Conservation (phyloP, 108 stramenopile genomes). For the Nitzschia sp. region DNA sequence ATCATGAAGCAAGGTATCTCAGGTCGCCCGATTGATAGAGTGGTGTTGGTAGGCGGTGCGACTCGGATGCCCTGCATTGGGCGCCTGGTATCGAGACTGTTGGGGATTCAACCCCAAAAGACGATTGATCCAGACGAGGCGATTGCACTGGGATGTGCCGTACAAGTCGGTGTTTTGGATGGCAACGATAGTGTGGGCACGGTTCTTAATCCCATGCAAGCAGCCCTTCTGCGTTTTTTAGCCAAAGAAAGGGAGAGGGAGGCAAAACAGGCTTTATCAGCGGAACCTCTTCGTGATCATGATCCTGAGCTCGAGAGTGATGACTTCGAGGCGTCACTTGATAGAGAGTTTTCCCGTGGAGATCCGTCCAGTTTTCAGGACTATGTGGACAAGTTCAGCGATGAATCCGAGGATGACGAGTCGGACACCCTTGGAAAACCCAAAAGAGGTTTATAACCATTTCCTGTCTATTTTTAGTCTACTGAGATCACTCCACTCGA, state of each 20-base stretch:
- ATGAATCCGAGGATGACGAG: background rate
- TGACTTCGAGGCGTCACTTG: too few relatives aligned
- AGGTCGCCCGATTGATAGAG: slow-evolving; percentile 76
- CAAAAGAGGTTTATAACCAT: background rate
- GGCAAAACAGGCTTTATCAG: background rate
- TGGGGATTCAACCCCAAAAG: slow-evolving; percentile 69
- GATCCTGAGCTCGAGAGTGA: too few relatives aligned
- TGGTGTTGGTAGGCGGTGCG: slow-evolving; percentile 87
- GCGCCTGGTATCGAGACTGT: slow-evolving; percentile 64
- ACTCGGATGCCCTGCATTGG: slow-evolving; percentile 86
- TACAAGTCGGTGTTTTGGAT: slow-evolving; percentile 86
- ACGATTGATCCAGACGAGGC: slow-evolving; percentile 89
- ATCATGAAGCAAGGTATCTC: slow-evolving; percentile 58
- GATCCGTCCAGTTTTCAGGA: background rate
- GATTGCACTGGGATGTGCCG: slow-evolving; percentile 85
- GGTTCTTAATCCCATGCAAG: slow-evolving; percentile 84
- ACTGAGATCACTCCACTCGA: background rate
- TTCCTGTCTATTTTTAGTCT: background rate
- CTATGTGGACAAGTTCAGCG: slow-evolving; percentile 13
- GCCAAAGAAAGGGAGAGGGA: slow-evolving; percentile 41
- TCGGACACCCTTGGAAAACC: background rate
- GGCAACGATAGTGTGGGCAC: slow-evolving; percentile 76
- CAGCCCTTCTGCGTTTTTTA: slow-evolving; percentile 77
- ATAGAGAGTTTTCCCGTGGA: too few relatives aligned
- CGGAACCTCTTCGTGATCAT: too few relatives aligned